Percentiles rank a stretch among this genome's conserved stretches.
These are phyloP conservation scores for Blastobotrys illinoisensis DNA, from an alignment of 1,139 yeast genomes.

Conservation along the genomic window DNA sequence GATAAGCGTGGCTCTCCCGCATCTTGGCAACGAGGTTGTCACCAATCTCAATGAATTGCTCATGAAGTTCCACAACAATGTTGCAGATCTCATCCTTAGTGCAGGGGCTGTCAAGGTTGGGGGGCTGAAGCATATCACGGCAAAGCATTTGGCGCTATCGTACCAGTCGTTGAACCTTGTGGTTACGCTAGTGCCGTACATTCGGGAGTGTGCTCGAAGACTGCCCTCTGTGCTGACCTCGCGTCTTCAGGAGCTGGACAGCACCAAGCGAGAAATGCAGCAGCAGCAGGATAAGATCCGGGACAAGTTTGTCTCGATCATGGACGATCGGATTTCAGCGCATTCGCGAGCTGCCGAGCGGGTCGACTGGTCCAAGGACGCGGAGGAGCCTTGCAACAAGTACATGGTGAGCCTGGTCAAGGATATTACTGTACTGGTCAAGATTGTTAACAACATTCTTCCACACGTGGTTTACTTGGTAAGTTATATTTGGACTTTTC, in stretches of 20 bases:
- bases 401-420: conserved; percentile 66
- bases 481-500: conserved; percentile 1
- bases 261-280: conserved; percentile 35
- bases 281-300: conserved; percentile 67
- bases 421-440: conserved; percentile 59
- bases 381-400: conserved; percentile 44
- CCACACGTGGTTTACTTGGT: conserved; percentile 45
- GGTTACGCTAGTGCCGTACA: conserved; percentile 35
- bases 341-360: conserved; percentile 45
- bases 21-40: conserved; percentile 37
- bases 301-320: conserved; percentile 58
- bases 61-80: conserved; percentile 49
- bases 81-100: conserved; percentile 60
- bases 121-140: conserved; percentile 68
- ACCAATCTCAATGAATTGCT: conserved; percentile 45
- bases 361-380: conserved; percentile 46
- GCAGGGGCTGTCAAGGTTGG: conserved; percentile 62
- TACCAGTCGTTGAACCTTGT: conserved; percentile 51
- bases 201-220: conserved; percentile 30
- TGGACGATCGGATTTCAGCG: conserved; percentile 56
- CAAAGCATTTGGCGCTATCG: conserved; percentile 66
- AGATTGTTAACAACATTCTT: conserved; percentile 54
- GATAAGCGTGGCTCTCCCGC: conserved; percentile 47
- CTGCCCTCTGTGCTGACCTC: conserved; percentile 17
- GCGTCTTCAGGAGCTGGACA: conserved; percentile 39